Evolutionary conservation across 2,329 filamentous ascomycete species (phyloP), one percentile per base, ranked within the genome.

Genomic region (Graphiopsis chlorocephala): DNA sequence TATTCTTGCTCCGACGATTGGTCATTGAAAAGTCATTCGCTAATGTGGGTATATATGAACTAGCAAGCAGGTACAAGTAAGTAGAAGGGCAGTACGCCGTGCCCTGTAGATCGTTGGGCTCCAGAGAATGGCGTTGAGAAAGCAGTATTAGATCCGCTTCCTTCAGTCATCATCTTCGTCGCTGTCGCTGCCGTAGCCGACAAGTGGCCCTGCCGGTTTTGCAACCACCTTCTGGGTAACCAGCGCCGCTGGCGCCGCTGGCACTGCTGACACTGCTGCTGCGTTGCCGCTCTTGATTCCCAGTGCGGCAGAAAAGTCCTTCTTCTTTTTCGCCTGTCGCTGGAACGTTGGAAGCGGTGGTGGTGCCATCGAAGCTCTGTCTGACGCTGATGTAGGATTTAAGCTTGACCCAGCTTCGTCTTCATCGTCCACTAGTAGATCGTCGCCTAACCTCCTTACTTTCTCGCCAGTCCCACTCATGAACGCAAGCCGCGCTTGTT

Each of bases 151-250:
- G 15, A 0, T 7, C n/a, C 14, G 5, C 2, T 29, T 8, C 11
- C 2, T 53, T 62, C 48, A 62, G 48, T 62, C 60, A 28, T 89
- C 86, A 69, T 50, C 50, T 6, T 85, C 90, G 66, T 97, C 93
- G 75, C 93, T 91, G 78, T 96, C 93, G 76, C 92, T 97, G 64
- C 88, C 93, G 73, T 99, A 99, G 26, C 85, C 90, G 23, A 97
- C 95, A 69, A 98, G 79, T 10, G 92, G 90, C 1, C 91, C 92
- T 20, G 85, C 78, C 3, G 60, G 60, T 29, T 62, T 62, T n/a
- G 58, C 26, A 35, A 29, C 28, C 23, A 29, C 28, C 31, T 25
- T 28, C 10, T 14, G 31, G 2, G 20, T 8, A 17, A 29, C 28
- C 5, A 35, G 35, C 2, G 35, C 5, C 20, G 14, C 38, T n/a